Base-by-base conservation (phyloP, 345 rosid species). In the Camelina sativa region DNA sequence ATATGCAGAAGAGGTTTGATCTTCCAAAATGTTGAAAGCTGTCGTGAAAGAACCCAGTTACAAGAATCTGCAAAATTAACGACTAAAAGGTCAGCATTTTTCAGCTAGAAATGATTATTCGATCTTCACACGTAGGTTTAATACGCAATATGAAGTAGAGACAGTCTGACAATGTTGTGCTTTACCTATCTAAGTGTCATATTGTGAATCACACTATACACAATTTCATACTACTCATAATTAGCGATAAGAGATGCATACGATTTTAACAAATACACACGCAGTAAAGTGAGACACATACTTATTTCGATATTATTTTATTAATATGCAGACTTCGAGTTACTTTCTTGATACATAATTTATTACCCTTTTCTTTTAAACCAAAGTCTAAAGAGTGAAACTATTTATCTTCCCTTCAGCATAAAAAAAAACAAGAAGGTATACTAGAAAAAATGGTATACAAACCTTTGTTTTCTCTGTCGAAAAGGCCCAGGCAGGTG, bases 401-500 rank as follows among this genome's bases (percentile, higher is more conserved):
- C 19, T 19, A 13, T 34, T 19, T 73, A 63, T 19, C 19, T 63
- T 63, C 47, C 37, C 16, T 52, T 30, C 17, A 40, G 3, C 46
- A 53, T 53, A 15, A 17, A 40, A 17, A 72, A 34, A 53, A 71
- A 71, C 3, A 41, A 34, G 37, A 38, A 40, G 12, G 9, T n/a
- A 44, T n/a, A 22, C 32, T 2, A 8, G 11, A 30, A 64, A 40
- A 52, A 23, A 16, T n/a, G 40, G 63, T 47, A 43, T 22, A 28
- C 20, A 70, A 34, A 92, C 97, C 99, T 95, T 95, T 8, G 99
- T 90, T 76, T 82, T 87, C 80, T 95, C 92, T 50, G 82, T 79
- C 68, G 92, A 84, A 80, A 82, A 90, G 64, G 93, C 91, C 95
- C 93, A 89, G 34, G 85, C 81, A 76, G 96, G 97, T 64, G 97